Evolutionary conservation across 129 eudicot species (phyloP), one percentile per base, ranked within the genome.

Genomic region (Lonicera japonica): DNA sequence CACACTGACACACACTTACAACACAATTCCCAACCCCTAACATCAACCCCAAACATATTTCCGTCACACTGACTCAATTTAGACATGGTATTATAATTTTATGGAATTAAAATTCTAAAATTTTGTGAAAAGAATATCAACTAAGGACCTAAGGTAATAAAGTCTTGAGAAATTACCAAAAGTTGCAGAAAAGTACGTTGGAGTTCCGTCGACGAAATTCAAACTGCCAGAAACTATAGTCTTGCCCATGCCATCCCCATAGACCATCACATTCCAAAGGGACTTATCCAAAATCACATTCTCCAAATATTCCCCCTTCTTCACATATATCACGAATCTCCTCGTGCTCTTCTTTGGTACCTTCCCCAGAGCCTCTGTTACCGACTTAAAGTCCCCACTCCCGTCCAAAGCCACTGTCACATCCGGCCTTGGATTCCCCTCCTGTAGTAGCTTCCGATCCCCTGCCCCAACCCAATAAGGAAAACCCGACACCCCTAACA

Each of bases 331-430:
- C 11, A 48, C 58, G 17, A 38, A 45, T 3, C 68, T 10, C 20
- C 18, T 23, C 21, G 21, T 46, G 20, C 34, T 4, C 4, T 48
- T 63, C 5, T 63, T 17, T 4, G 68, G 68, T 13, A 25, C 68
- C 16, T 53, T 15, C 2, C 41, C 57, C 41, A 75, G 56, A 2
- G 75, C 80, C 15, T 63, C 80, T 3, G 24, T 4, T 6, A 69
- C 55, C 0, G 75, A 69, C 67, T 19, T 36, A 24, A 41, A 75
- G 34, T 69, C 17, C 16, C 80, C 75, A 20, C 66, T 43, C 0
- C 80, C 73, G 22, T 75, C 75, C 22, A 51, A 47, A 1, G 80
- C 75, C 5, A 75, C 75, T 1, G 58, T 51, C 45, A 52, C 41
- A 12, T 69, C 56, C 6, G 65, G 50, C 15, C 9, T 15, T 1